These are phyloP conservation scores for Dictyostelium purpureum DNA, from an alignment of 78 protist species.

Conservation along the genomic window DNA sequence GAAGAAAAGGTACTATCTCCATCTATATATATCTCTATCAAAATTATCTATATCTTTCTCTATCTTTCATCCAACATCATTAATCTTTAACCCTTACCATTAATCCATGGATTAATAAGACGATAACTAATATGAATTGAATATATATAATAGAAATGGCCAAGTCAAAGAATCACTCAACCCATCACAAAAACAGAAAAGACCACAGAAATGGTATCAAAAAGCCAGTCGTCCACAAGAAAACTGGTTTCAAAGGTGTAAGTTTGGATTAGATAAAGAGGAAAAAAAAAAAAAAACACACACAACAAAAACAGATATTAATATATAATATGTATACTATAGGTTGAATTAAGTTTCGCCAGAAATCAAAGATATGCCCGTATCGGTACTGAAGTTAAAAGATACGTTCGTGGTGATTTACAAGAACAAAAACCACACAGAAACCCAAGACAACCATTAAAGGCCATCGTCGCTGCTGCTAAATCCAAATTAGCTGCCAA, in stretches of 20 bases:
- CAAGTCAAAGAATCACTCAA: slow-evolving; percentile 96
- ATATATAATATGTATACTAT: neutral
- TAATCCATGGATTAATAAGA: too few species aligned
- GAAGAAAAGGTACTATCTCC: too few species aligned
- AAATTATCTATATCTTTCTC: too few species aligned
- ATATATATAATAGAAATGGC: slow-evolving; percentile 88
- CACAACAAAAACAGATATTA: neutral
- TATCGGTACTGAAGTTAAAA: slow-evolving; percentile 16
- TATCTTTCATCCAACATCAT: too few species aligned
- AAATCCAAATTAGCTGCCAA: slow-evolving; percentile 43
- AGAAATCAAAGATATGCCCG: slow-evolving; percentile 68
- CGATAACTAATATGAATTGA: too few species aligned
- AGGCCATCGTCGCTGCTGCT: slow-evolving; percentile 8
- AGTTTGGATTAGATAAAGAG: neutral
- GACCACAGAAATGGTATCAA: slow-evolving; percentile 95
- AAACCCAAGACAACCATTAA: slow-evolving; percentile 56
- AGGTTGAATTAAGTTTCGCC: slow-evolving; percentile 68
- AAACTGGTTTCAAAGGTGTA: slow-evolving; percentile 87
- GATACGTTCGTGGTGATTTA: slow-evolving; percentile 78
- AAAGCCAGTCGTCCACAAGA: slow-evolving; percentile 80
- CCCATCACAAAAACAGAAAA: slow-evolving; percentile 92
- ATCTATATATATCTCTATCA: too few species aligned
- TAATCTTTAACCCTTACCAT: too few species aligned
- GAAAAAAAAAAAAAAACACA: neutral
- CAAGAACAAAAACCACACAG: slow-evolving; percentile 73